phyloP scores from a whole-genome alignment of 768 basidiomycete species.

The Royoungia palumana region DNA sequence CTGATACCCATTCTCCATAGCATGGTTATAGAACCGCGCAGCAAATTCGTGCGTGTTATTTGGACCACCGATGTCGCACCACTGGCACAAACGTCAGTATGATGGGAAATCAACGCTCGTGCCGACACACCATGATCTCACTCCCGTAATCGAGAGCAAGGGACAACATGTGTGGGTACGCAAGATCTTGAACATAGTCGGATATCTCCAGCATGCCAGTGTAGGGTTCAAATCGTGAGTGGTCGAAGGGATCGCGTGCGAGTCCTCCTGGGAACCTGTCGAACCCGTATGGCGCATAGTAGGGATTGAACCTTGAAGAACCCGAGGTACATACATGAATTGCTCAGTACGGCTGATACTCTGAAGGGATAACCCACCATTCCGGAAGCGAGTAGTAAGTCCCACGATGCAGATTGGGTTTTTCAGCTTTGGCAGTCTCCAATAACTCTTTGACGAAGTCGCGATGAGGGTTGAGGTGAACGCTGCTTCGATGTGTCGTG shows the following conservation, averaged over 20 bases:
- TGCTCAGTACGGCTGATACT: not conserved
- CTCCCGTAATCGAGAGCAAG: slow-evolving; percentile 45
- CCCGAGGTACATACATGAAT: not conserved
- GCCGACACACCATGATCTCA: slow-evolving; percentile 49
- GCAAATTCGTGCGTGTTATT: slow-evolving; percentile 46
- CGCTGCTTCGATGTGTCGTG: slow-evolving; percentile 48
- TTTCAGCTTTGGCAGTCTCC: slow-evolving; percentile 45
- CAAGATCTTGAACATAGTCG: slow-evolving; percentile 52
- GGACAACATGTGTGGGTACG: slow-evolving; percentile 49
- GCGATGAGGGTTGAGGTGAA: slow-evolving; percentile 47
- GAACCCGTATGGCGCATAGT: slow-evolving; percentile 50
- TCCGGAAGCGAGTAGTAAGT: slow-evolving; percentile 59
- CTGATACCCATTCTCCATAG: slow-evolving; percentile 40
- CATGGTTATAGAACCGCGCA: slow-evolving; percentile 44
- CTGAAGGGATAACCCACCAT: slow-evolving; percentile 33
- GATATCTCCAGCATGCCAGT: slow-evolving; percentile 47
- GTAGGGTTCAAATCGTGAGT: slow-evolving; percentile 48
- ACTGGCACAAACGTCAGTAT: slow-evolving; percentile 29
- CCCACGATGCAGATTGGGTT: slow-evolving; percentile 51
- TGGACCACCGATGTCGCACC: slow-evolving; percentile 57
- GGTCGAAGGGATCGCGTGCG: slow-evolving; percentile 49
- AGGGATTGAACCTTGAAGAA: slow-evolving; percentile 48
- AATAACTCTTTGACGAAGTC: slow-evolving; percentile 52
- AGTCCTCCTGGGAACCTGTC: slow-evolving; percentile 51
- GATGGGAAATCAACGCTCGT: not conserved